Evolutionary conservation across 768 basidiomycete genomes (phyloP), one percentile per base, ranked within the genome.

Genomic region (Suillus decipiens): DNA sequence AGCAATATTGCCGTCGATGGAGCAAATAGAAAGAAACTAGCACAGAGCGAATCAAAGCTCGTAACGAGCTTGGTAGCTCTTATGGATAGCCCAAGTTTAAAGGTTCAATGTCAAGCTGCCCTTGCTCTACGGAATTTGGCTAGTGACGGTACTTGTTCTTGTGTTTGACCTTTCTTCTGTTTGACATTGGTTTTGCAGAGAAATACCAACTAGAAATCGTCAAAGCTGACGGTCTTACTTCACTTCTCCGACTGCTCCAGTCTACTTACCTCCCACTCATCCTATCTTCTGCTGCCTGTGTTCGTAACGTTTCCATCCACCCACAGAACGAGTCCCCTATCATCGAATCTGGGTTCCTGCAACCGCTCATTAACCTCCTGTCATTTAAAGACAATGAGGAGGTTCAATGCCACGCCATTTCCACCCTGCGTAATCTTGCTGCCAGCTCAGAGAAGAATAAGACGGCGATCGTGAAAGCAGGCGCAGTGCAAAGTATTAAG

Each of bases 351-450:
- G 96, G 96, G 22, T 99, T 99, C 82, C 79, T 99, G 65, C 91
- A 94, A 70, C 97, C 97, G 1, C 80, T 99, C 45, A 98, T 99
- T 75, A 95, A 94, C 72, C 84, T 99, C 37, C 81, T 99, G 24
- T 93, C 96, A 1, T 99, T 98, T 81, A 98, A 98, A 76, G 97
- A 99, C 76, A 99, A 99, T 71, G 97, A 99, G 79, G 97, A 99
- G 77, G 95, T 99, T 28, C 97, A 99, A 74, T 99, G 97, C 72
- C 97, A 99, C 70, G 97, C 97, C 22, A 99, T 99, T 67, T 96
- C 95, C 14, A 99, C 97, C 0, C 81, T 99, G 51, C 86, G 97
- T 17, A 99, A 99, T 73, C 84, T 99, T 17, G 97, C 97, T 1
- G 97, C 97, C 4, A 95, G 92, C 71, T 93, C 91, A 39, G 96